Evolutionary conservation across 1,139 yeast genomes (phyloP).

Genomic region (Lipomyces yarrowii): DNA sequence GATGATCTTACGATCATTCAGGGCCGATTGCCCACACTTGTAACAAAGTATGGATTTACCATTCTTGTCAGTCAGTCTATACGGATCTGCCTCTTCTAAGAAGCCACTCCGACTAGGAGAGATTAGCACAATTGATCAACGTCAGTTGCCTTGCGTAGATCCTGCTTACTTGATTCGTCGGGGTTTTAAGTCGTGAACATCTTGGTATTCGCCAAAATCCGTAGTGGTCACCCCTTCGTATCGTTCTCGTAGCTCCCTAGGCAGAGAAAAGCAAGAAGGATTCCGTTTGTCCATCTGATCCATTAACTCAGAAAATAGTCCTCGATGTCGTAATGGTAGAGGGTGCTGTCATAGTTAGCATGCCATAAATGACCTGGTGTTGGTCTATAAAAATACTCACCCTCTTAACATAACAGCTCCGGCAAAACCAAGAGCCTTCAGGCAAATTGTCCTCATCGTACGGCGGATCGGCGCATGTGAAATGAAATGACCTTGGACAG

Average conservation of each 20-base stretch:
- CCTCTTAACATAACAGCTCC: constrained; percentile 55
- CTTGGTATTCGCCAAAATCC: constrained; percentile 69
- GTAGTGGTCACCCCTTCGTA: constrained; percentile 75
- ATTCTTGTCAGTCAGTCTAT: constrained; percentile 62
- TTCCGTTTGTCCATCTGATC: constrained; percentile 60
- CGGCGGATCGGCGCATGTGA: constrained; percentile 90
- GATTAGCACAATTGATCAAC: background rate
- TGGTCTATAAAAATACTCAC: constrained; percentile 24
- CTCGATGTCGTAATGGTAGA: constrained; percentile 43
- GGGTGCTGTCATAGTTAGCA: constrained; percentile 39
- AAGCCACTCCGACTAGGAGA: constrained; percentile 41
- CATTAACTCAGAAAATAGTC: constrained; percentile 65
- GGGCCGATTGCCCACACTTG: constrained; percentile 73
- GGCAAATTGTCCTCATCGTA: constrained; percentile 72
- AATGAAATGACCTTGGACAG: constrained; percentile 91
- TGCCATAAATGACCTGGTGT: constrained; percentile 15
- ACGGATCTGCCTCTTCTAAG: constrained; percentile 61
- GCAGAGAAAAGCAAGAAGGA: constrained; percentile 74
- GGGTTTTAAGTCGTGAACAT: constrained; percentile 57
- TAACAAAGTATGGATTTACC: constrained; percentile 72
- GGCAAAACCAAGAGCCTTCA: constrained; percentile 82
- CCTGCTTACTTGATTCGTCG: constrained; percentile 32
- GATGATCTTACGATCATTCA: constrained; percentile 56
- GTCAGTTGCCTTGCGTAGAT: constrained; percentile 12
- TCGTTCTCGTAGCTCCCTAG: constrained; percentile 67